These are phyloP conservation scores for Jackrogersella multiformis DNA, from an alignment of 495 filamentous ascomycete genomes.

Conservation along the genomic window DNA sequence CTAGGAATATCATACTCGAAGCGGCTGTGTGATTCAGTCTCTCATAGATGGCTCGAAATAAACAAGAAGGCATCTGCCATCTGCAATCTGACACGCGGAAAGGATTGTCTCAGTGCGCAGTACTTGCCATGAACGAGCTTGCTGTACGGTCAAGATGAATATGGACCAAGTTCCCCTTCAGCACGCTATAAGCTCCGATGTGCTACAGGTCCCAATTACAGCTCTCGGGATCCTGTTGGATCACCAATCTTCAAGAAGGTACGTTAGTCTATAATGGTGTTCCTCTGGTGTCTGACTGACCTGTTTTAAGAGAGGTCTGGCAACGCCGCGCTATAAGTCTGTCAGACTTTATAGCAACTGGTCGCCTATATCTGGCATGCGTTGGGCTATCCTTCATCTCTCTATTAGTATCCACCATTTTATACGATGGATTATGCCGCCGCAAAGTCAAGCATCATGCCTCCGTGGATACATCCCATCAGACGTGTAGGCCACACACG, in stretches of 20 bases:
- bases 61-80: background rate
- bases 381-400: conserved; percentile 17
- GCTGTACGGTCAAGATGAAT: conserved; percentile 7
- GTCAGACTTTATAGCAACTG: conserved; percentile 23
- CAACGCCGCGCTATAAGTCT: conserved; percentile 5
- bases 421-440: conserved; percentile 5
- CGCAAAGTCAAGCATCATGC: conserved; percentile 1
- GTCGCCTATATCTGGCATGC: conserved; percentile 15
- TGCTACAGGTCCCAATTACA: conserved; percentile 3
- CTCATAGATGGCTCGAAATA: background rate
- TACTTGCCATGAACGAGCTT: conserved; percentile 4
- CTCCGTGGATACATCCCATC: background rate
- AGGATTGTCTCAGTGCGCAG: conserved; percentile 1
- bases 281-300: background rate
- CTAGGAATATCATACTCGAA: background rate
- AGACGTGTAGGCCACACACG: background rate
- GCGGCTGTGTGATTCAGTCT: background rate
- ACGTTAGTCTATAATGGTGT: background rate
- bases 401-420: conserved; percentile 3
- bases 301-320: conserved; percentile 18
- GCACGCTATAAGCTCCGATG: conserved; percentile 10
- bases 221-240: conserved; percentile 6
- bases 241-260: conserved; percentile 11
- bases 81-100: background rate
- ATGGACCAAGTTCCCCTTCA: conserved; percentile 25